These are phyloP conservation scores for Cercophora samala DNA, from an alignment of 495 filamentous ascomycete species.

Conservation along the genomic window DNA sequence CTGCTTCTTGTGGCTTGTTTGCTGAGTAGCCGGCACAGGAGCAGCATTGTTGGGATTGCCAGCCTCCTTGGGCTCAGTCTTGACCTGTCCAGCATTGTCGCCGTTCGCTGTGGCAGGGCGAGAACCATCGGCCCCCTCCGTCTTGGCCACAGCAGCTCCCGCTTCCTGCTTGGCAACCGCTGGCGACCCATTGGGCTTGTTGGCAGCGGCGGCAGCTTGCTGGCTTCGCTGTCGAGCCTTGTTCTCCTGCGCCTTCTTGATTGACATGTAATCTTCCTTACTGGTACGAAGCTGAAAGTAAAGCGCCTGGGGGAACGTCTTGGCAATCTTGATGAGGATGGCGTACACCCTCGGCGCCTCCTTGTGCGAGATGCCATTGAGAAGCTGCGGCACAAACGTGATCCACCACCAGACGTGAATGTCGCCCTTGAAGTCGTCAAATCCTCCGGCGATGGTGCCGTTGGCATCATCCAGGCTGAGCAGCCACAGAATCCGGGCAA, in stretches of 20 bases:
- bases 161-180: conserved; percentile 47
- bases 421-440: conserved; percentile 93
- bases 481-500: conserved; percentile 95
- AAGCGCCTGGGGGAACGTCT: conserved; percentile 86
- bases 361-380: conserved; percentile 82
- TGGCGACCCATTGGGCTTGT: conserved; percentile 40
- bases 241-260: conserved; percentile 81
- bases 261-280: conserved; percentile 87
- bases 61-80: conserved; percentile 41
- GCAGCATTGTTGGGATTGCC: conserved; percentile 37
- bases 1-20: conserved; percentile 59
- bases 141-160: conserved; percentile 26
- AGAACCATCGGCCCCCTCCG: conserved; percentile 26
- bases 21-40: conserved; percentile 32
- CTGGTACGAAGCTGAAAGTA: conserved; percentile 93
- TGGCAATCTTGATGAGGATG: conserved; percentile 89
- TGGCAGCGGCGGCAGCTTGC: conserved; percentile 15
- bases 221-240: conserved; percentile 51
- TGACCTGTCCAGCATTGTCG: conserved; percentile 39
- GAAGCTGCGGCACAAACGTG: conserved; percentile 93
- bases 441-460: conserved; percentile 72
- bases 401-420: conserved; percentile 99
- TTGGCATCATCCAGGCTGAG: conserved; percentile 88
- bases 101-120: conserved; percentile 50
- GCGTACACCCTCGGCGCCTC: conserved; percentile 81